A percentile compares a stretch with the other conserved stretches of the same genome.
These are phyloP conservation scores for Puccinia hordei DNA, from an alignment of 1,284 basidiomycete genomes.

Conservation along the genomic window DNA sequence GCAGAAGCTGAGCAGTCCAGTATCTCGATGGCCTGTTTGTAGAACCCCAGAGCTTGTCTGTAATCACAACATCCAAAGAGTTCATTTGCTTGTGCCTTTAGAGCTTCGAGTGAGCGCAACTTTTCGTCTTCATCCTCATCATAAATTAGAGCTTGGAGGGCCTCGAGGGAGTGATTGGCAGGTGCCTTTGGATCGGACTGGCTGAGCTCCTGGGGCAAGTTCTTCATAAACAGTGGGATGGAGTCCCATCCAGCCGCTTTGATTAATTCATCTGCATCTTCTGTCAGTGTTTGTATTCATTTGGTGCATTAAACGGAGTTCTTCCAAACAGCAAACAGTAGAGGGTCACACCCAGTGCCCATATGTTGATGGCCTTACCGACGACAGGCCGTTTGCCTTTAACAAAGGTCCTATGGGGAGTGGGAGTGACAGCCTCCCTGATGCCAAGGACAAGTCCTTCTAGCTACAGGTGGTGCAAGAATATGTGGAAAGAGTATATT, in stretches of 20 bases:
- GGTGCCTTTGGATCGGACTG: neutral
- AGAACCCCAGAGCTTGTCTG: constrained; percentile 42
- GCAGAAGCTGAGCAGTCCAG: neutral
- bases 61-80: constrained; percentile 23
- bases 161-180: constrained; percentile 27
- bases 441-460: too few relatives aligned
- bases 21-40: constrained; percentile 41
- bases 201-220: constrained; percentile 16
- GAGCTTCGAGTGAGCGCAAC: constrained; percentile 9
- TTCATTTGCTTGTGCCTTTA: constrained; percentile 41
- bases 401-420: constrained; percentile 30
- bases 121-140: constrained; percentile 13
- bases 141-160: constrained; percentile 44
- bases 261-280: constrained; percentile 21
- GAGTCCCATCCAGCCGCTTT: constrained; percentile 33
- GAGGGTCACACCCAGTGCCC: constrained; percentile 94
- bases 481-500: too few relatives aligned
- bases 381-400: constrained; percentile 68
- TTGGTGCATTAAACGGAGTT: constrained; percentile 69
- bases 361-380: constrained; percentile 96
- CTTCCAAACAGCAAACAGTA: constrained; percentile 90
- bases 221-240: constrained; percentile 41
- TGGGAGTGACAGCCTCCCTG: too few relatives aligned
- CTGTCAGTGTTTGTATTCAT: constrained; percentile 77
- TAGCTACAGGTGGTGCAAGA: too few relatives aligned